Percentiles rank a stretch among this genome's conserved stretches.
These are phyloP conservation scores for Chrysochromulina tobinii DNA, from an alignment of 78 protist species.

Conservation along the genomic window DNA sequence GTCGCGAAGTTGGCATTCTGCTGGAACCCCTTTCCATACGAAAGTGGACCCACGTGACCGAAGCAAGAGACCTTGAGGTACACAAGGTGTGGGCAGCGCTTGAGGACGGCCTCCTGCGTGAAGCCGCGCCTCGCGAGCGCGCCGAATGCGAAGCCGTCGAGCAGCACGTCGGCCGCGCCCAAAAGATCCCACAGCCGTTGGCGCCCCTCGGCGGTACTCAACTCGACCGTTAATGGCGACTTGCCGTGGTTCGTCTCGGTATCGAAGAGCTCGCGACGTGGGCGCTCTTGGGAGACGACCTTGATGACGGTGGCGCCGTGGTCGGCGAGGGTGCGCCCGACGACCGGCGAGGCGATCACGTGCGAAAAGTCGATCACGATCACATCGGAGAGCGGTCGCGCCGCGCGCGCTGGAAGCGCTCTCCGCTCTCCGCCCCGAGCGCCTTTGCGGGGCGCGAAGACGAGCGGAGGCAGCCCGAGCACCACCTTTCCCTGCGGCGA, in stretches of 20 bases:
- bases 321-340: background rate
- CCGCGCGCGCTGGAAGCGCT: background rate
- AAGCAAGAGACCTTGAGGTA: background rate
- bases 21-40: background rate
- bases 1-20: background rate
- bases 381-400: conserved; percentile 4
- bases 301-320: background rate
- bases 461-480: background rate
- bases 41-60: background rate
- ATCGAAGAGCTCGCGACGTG: background rate
- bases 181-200: background rate
- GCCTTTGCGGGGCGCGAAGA: too few species aligned
- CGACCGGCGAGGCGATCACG: conserved; percentile 2
- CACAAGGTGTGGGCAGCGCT: background rate
- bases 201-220: background rate
- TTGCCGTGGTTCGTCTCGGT: background rate
- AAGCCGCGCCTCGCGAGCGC: background rate
- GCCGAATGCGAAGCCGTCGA: background rate
- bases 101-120: background rate
- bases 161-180: background rate
- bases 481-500: background rate
- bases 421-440: background rate
- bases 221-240: background rate
- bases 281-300: background rate
- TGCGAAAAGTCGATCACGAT: background rate